Conservation (phyloP, 2,329 filamentous ascomycete species). For the Aspergillus alliaceus region DNA sequence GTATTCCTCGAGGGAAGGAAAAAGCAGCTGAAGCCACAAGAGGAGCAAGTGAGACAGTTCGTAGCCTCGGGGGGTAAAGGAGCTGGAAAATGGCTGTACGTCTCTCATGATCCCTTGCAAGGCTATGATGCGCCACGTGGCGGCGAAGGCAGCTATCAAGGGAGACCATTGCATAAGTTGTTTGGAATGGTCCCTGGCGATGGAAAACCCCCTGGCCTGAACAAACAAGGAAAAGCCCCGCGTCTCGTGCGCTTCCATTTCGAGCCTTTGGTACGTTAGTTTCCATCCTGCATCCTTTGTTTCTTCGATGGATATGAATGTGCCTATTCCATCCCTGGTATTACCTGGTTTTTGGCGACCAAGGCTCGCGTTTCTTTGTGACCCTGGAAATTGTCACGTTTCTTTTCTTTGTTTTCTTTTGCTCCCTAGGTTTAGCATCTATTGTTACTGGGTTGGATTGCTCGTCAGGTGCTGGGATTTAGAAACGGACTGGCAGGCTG, state of each 20-base stretch:
- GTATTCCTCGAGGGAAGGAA: conserved; percentile 82
- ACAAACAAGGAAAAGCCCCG: conserved; percentile 47
- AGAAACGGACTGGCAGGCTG: not conserved
- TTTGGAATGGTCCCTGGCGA: conserved; percentile 45
- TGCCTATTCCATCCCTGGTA: conserved; percentile 50
- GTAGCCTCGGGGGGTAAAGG: conserved; percentile 81
- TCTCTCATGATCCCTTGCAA: conserved; percentile 74
- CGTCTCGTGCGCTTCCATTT: conserved; percentile 80
- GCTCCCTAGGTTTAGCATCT: not conserved
- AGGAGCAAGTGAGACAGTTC: conserved; percentile 30
- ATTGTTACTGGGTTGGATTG: not conserved
- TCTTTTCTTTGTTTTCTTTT: conserved; percentile 12
- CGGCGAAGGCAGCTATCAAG: conserved; percentile 10
- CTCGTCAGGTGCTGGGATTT: not conserved
- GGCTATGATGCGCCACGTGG: not conserved
- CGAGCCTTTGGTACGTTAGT: conserved; percentile 77
- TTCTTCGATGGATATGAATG: not conserved
- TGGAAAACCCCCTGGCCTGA: conserved; percentile 29
- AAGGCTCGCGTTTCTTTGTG: not conserved
- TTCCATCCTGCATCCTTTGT: not conserved
- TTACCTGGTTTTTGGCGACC: conserved; percentile 53
- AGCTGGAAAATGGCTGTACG: conserved; percentile 80
- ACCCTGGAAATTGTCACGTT: not conserved
- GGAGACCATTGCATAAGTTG: conserved; percentile 35
- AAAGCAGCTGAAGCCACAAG: conserved; percentile 20